phyloP scores from a whole-genome alignment of 768 basidiomycete genomes.

The Arthromyces matolae region DNA sequence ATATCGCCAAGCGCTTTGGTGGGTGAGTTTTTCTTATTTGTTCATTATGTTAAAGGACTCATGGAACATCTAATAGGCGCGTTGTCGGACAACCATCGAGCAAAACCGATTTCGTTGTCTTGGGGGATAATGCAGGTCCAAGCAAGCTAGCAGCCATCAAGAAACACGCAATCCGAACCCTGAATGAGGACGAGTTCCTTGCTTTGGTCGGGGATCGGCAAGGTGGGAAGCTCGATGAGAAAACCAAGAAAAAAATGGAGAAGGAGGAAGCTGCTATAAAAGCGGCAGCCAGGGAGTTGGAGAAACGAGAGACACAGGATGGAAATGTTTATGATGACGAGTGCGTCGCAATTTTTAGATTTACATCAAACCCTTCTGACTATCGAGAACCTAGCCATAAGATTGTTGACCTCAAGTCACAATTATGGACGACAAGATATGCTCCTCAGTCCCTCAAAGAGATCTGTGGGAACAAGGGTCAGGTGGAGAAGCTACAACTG shows the following conservation, averaged over 20 bases:
- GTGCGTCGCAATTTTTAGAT: background rate
- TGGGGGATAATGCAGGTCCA: slow-evolving; percentile 86
- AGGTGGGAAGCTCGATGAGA: slow-evolving; percentile 64
- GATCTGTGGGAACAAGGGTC: slow-evolving; percentile 91
- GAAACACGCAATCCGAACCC: slow-evolving; percentile 69
- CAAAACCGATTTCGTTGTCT: slow-evolving; percentile 84
- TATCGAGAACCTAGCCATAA: slow-evolving; percentile 22
- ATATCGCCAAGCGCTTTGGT: slow-evolving; percentile 89
- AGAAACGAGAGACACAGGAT: slow-evolving; percentile 61
- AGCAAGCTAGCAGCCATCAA: slow-evolving; percentile 85
- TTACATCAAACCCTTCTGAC: background rate
- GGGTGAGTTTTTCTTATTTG: slow-evolving; percentile 54
- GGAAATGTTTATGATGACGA: slow-evolving; percentile 28
- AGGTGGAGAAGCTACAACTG: slow-evolving; percentile 80
- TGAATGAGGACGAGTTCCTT: slow-evolving; percentile 87
- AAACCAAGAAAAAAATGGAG: slow-evolving; percentile 74
- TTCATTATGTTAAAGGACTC: background rate
- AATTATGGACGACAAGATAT: slow-evolving; percentile 95
- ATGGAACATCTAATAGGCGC: slow-evolving; percentile 46
- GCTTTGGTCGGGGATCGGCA: slow-evolving; percentile 73
- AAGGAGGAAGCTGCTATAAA: slow-evolving; percentile 78
- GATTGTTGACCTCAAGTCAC: slow-evolving; percentile 44
- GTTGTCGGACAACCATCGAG: slow-evolving; percentile 86
- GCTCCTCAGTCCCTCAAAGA: slow-evolving; percentile 87
- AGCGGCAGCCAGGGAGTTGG: slow-evolving; percentile 73